phyloP scores from a whole-genome alignment of 225 moss, liverwort and hornwort species.

The Marchantia polymorpha region DNA sequence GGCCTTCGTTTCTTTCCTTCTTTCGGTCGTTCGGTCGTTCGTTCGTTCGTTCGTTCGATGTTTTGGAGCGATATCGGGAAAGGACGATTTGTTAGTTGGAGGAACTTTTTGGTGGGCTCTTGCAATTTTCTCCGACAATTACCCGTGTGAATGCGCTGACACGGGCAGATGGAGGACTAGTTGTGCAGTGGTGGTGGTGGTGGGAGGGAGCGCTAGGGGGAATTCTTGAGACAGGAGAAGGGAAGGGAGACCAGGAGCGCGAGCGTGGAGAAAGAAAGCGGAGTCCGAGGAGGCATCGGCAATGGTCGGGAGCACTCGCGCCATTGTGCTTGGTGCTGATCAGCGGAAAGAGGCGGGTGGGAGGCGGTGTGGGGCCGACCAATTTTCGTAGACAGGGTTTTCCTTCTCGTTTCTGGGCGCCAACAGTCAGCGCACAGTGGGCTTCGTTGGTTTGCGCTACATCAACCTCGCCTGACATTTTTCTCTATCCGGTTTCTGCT shows the following conservation, averaged over 20 bases:
- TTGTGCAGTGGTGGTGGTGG: not conserved
- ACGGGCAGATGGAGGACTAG: slow-evolving; percentile 1
- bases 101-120: not conserved
- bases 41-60: no score
- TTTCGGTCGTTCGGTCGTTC: no score
- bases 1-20: no score
- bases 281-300: not conserved
- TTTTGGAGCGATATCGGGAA: not conserved
- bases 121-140: not conserved
- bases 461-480: not conserved
- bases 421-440: not conserved
- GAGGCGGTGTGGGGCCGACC: slow-evolving; percentile 16
- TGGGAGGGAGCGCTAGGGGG: not conserved
- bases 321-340: not conserved
- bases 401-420: not conserved
- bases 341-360: slow-evolving; percentile 1
- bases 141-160: slow-evolving; percentile 17
- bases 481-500: not conserved
- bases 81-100: slow-evolving; percentile 7
- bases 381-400: not conserved
- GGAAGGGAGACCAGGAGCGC: not conserved
- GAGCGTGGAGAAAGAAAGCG: not conserved
- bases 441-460: not conserved
- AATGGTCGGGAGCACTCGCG: not conserved
- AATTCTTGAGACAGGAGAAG: slow-evolving; percentile 19